phyloP scores from a whole-genome alignment of 495 filamentous ascomycete genomes.

The Cryomyces antarcticus region DNA sequence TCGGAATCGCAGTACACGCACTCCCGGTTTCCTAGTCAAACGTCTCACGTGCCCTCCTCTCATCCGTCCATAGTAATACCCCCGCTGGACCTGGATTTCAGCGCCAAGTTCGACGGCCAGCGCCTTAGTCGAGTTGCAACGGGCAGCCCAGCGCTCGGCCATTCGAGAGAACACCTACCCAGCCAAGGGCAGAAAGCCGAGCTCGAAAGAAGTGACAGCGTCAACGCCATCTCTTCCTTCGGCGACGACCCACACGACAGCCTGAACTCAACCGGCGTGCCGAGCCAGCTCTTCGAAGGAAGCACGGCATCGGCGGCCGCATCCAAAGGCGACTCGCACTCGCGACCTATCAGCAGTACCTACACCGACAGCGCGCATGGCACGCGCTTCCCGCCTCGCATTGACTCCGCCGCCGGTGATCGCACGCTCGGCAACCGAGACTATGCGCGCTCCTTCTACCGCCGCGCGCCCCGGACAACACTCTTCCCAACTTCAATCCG shows the following conservation, averaged over 20 bases:
- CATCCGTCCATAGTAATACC: conserved; percentile 28
- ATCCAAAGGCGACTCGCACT: conserved; percentile 1
- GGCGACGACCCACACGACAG: not conserved
- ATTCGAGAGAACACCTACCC: conserved; percentile 14
- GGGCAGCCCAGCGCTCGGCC: conserved; percentile 46
- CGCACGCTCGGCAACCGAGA: too few relatives aligned
- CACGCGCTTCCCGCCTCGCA: too few relatives aligned
- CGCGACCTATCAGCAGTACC: conserved; percentile 34
- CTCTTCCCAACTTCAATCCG: conserved; percentile 8
- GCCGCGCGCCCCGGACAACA: too few relatives aligned
- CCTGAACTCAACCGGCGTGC: not conserved
- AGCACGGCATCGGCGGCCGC: conserved; percentile 3
- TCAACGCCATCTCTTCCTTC: not conserved
- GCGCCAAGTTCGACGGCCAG: conserved; percentile 24
- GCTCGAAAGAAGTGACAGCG: not conserved
- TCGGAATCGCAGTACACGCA: conserved; percentile 32
- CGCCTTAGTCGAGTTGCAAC: conserved; percentile 38
- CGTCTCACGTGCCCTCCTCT: too few relatives aligned
- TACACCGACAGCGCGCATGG: conserved; percentile 31
- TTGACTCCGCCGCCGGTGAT: too few relatives aligned
- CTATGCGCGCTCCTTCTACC: too few relatives aligned
- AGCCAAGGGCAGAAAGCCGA: conserved; percentile 5
- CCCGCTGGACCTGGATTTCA: conserved; percentile 22
- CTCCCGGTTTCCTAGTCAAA: conserved; percentile 19
- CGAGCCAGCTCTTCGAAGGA: not conserved